Percentiles rank a stretch among this genome's conserved stretches.
Evolutionary conservation across 768 basidiomycete species (phyloP).

Genomic region (Sarcodon sp.): DNA sequence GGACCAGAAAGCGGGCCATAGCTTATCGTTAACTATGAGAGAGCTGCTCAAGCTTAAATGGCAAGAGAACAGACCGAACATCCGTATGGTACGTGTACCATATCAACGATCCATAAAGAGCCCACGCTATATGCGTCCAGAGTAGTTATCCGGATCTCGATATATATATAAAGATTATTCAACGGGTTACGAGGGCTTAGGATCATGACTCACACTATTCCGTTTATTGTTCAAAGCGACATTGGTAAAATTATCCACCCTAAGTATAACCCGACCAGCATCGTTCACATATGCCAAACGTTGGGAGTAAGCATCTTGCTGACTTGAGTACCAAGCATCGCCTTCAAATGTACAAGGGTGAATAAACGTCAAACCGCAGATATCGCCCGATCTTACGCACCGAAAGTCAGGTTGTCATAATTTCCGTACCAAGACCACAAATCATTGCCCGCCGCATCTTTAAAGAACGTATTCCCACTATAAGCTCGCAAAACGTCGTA

Average conservation of each 20-base stretch:
- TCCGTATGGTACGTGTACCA: constrained; percentile 33
- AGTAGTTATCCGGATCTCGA: constrained; percentile 22
- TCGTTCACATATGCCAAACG: constrained; percentile 40
- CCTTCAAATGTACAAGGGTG: constrained; percentile 29
- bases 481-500: constrained; percentile 20
- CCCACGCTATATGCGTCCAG: constrained; percentile 24
- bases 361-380: not conserved
- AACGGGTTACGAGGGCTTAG: not conserved
- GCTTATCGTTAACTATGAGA: constrained; percentile 15
- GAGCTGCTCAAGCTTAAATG: constrained; percentile 3
- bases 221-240: constrained; percentile 35
- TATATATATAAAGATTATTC: constrained; percentile 10
- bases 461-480: constrained; percentile 21
- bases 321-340: constrained; percentile 41
- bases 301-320: constrained; percentile 26
- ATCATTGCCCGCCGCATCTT: constrained; percentile 3
- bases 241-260: constrained; percentile 51
- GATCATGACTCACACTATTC: constrained; percentile 31
- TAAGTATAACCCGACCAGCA: constrained; percentile 47
- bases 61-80: constrained; percentile 27
- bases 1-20: constrained; percentile 18
- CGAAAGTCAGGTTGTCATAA: constrained; percentile 16
- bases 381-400: constrained; percentile 6
- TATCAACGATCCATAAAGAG: constrained; percentile 28
- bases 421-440: constrained; percentile 21